Conservation (phyloP, 176 grass and related monocot genomes). For the Sorghum bicolor region Sorghum_bicolor_NCBIv3 NC_012876.2:3779001-3779500, state of each 20-base stretch:
- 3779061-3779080: neutral
- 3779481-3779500: too few relatives aligned
- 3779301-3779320: neutral
- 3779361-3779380: neutral
- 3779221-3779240: neutral
- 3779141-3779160: neutral
- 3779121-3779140: slow-evolving; percentile 18
- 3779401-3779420: neutral
- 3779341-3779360: neutral
- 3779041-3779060: slow-evolving; percentile 36
- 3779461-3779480: too few relatives aligned
- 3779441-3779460: too few relatives aligned
- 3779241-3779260: neutral
- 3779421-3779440: neutral
- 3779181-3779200: neutral
- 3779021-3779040: slow-evolving; percentile 14
- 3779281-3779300: neutral
- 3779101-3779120: slow-evolving; percentile 10
- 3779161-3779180: neutral
- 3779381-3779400: neutral
- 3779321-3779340: neutral
- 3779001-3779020: neutral
- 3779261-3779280: slow-evolving; percentile 14
- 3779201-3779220: neutral
- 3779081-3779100: slow-evolving; percentile 10